Percentiles rank a stretch among this genome's conserved stretches.
These are phyloP conservation scores for Knoxdaviesia proteae DNA, from an alignment of 2,329 filamentous ascomycete species.

Conservation along the genomic window DNA sequence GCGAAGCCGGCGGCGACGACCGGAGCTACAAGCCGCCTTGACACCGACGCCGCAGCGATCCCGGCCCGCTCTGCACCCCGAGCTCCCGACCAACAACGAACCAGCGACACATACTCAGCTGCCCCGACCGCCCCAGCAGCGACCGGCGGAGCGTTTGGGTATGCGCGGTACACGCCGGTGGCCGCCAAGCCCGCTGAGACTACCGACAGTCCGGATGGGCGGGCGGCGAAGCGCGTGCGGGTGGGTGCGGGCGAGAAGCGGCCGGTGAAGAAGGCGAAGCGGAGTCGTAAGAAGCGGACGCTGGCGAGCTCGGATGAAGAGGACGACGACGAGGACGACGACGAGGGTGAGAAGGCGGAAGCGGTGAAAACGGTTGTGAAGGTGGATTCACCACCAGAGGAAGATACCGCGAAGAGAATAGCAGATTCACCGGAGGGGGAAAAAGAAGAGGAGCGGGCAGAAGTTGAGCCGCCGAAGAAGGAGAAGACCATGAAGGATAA, in stretches of 20 bases:
- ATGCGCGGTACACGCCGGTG: constrained; percentile 4
- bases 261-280: background rate
- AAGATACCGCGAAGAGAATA: constrained; percentile 6
- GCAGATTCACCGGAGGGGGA: constrained; percentile 8
- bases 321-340: background rate
- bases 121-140: no score
- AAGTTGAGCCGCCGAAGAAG: constrained; percentile 1
- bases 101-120: no score
- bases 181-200: background rate
- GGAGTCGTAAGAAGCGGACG: background rate
- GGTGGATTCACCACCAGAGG: background rate
- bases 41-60: no score
- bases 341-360: background rate
- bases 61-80: no score
- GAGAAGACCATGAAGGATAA: constrained; percentile 5
- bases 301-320: background rate
- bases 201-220: no score
- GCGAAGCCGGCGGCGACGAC: no score
- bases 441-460: constrained; percentile 6
- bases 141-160: constrained; percentile 1
- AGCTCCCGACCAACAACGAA: no score
- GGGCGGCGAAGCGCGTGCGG: no score
- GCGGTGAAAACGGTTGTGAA: background rate
- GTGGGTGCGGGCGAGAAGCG: background rate
- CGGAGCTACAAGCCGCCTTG: no score